These are phyloP conservation scores for Rhizoclosmatium sp. DNA, from an alignment of 192 early-diverging fungal genomes.

Conservation along the genomic window DNA sequence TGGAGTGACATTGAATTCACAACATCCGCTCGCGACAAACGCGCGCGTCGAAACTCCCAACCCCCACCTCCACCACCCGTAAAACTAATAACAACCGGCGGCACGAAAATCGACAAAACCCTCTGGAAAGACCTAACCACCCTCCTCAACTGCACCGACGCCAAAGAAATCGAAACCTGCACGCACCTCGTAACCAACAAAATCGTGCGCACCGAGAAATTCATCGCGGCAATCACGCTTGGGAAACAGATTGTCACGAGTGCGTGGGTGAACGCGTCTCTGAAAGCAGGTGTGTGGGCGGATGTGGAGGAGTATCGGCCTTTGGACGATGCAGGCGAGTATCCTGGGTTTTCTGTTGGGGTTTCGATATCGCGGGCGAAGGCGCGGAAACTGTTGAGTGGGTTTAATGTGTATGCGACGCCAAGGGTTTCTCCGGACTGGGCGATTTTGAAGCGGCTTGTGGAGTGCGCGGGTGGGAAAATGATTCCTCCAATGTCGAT, in stretches of 20 bases:
- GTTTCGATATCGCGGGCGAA: neutral
- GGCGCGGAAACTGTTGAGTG: neutral
- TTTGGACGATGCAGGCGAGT: slow-evolving; percentile 10
- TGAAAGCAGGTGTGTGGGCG: slow-evolving; percentile 27
- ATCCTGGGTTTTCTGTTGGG: slow-evolving; percentile 2
- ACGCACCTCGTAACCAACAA: slow-evolving; percentile 66
- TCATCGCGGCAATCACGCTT: slow-evolving; percentile 36
- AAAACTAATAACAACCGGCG: neutral
- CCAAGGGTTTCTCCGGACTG: slow-evolving; percentile 8
- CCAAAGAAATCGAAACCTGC: slow-evolving; percentile 51
- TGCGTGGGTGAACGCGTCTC: slow-evolving; percentile 34
- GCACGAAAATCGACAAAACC: neutral
- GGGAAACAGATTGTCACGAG: slow-evolving; percentile 38
- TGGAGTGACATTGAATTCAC: no score
- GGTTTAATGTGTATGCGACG: slow-evolving; percentile 35
- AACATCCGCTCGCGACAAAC: no score
- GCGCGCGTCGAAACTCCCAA: neutral
- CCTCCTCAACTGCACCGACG: slow-evolving; percentile 31
- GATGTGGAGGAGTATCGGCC: slow-evolving; percentile 16
- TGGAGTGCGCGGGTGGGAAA: slow-evolving; percentile 36
- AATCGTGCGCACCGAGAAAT: slow-evolving; percentile 68
- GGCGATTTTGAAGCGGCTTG: slow-evolving; percentile 7
- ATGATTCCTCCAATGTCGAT: slow-evolving; percentile 4
- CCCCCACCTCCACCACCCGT: neutral
- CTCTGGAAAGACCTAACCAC: neutral